A percentile compares a stretch with the other conserved stretches of the same genome.
These are phyloP conservation scores for Solanum medicagineum DNA, from an alignment of 257 asterid genomes.

Conservation along the genomic window DNA sequence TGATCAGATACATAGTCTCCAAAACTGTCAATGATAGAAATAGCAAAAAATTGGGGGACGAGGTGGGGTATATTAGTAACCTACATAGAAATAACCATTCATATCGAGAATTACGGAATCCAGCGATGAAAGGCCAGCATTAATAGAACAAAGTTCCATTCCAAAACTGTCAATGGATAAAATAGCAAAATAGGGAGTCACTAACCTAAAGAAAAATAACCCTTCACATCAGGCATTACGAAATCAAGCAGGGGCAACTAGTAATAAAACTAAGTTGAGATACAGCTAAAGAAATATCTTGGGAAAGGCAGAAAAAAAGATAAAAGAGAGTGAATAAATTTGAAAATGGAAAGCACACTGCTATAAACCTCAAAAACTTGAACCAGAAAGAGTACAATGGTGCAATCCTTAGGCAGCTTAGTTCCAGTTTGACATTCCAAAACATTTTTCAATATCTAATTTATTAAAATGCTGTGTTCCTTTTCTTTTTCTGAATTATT, in stretches of 20 bases:
- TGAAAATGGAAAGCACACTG: not conserved
- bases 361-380: not conserved
- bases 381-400: not conserved
- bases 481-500: not conserved
- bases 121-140: not conserved
- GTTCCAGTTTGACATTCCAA: not conserved
- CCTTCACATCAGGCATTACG: not conserved
- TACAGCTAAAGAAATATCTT: not conserved
- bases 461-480: not conserved
- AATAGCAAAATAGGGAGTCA: not conserved
- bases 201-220: not conserved
- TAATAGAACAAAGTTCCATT: not conserved
- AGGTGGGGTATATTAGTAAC: not conserved
- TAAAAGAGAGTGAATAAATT: not conserved
- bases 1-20: constrained; percentile 99
- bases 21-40: constrained; percentile 43
- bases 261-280: not conserved
- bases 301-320: not conserved
- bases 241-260: not conserved
- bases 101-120: not conserved
- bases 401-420: not conserved
- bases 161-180: not conserved
- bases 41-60: not conserved
- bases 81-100: not conserved
- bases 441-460: not conserved